phyloP scores from a whole-genome alignment of 2,329 filamentous ascomycete species.

The Cryphonectria parasitica region DNA sequence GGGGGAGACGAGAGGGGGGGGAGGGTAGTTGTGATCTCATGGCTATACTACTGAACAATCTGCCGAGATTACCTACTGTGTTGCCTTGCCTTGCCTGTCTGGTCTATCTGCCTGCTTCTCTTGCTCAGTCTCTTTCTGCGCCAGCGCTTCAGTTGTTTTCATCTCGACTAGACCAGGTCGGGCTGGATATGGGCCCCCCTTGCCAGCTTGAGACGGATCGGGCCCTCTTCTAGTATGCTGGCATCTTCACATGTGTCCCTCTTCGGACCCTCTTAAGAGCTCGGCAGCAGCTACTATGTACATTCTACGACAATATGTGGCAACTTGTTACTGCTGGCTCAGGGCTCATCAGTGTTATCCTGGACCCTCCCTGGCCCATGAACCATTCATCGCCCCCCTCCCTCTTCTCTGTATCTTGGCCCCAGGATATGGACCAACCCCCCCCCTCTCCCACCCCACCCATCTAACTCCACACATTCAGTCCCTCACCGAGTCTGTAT shows the following conservation, averaged over 20 bases:
- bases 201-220: background rate
- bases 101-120: background rate
- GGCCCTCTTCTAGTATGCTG: background rate
- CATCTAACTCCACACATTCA: background rate
- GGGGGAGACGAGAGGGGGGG: background rate
- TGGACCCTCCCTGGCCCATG: background rate
- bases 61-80: background rate
- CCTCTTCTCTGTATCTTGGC: background rate
- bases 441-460: too few species aligned
- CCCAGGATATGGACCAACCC: background rate
- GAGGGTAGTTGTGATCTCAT: background rate
- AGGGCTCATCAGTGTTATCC: background rate
- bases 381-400: background rate
- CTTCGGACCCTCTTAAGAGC: constrained; percentile 1
- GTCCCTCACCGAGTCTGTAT: background rate
- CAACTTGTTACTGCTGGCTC: background rate
- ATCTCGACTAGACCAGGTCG: background rate
- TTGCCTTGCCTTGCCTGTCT: background rate
- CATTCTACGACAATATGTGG: background rate
- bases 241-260: background rate
- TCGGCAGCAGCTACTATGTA: background rate
- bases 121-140: background rate
- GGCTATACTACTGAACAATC: background rate
- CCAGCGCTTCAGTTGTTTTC: background rate
- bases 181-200: background rate